Evolutionary conservation across 1,139 yeast species (phyloP).

Genomic region (Arxiozyma telluris): DNA sequence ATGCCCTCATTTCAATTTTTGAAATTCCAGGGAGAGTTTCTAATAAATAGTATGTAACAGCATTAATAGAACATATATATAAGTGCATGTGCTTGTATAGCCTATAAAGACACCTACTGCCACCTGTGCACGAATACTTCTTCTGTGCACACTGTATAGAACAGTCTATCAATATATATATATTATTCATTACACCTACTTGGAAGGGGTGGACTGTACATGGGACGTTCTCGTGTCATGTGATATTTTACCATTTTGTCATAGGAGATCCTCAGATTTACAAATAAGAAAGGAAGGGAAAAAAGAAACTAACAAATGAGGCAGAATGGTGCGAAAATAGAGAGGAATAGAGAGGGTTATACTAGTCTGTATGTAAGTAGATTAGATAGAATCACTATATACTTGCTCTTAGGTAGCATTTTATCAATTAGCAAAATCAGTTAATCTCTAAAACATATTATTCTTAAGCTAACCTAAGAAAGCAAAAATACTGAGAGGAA

Average conservation of each 20-base stretch:
- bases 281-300: no score
- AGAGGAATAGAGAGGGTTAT: not conserved
- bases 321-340: not conserved
- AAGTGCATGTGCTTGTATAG: not conserved
- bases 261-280: no score
- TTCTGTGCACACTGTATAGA: no score
- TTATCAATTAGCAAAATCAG: not conserved
- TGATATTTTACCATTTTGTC: no score
- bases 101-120: not conserved
- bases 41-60: not conserved
- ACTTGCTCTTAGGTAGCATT: not conserved
- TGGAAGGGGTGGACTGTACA: not conserved
- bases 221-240: no score
- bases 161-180: not conserved
- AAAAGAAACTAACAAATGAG: no score
- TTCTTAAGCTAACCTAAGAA: not conserved
- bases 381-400: no score
- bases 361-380: not conserved
- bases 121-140: not conserved
- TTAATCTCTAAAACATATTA: not conserved
- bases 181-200: no score
- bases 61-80: no score
- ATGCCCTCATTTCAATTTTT: not conserved
- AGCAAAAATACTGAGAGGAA: not conserved
- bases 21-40: no score